A percentile compares a stretch with the other conserved stretches of the same genome.
Evolutionary conservation across 352 stramenopile genomes (phyloP).

Genomic region (Globisporangium rhizosaccharum): DNA sequence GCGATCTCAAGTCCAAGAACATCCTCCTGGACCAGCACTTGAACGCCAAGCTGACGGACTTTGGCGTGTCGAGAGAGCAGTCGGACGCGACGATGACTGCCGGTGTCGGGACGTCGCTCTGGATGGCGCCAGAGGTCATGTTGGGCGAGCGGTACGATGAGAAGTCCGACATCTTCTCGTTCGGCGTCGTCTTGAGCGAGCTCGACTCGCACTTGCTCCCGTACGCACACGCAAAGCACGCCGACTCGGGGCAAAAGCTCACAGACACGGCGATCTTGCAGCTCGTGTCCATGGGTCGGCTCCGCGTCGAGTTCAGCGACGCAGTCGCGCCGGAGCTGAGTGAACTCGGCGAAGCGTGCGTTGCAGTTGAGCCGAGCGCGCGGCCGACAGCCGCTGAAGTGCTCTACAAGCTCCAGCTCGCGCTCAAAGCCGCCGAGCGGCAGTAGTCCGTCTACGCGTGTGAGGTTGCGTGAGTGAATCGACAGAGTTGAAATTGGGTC

Average conservation of each 20-base stretch:
- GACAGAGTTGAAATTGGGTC: too few species aligned
- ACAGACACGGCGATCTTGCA: slow-evolving; percentile 36
- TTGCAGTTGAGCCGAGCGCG: slow-evolving; percentile 25
- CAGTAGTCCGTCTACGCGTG: slow-evolving; percentile 2
- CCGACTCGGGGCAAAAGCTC: slow-evolving; percentile 21
- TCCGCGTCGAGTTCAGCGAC: slow-evolving; percentile 36
- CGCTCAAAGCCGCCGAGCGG: slow-evolving; percentile 19
- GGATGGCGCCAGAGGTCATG: slow-evolving; percentile 57
- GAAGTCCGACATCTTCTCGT: slow-evolving; percentile 47
- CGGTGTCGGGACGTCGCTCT: slow-evolving; percentile 41
- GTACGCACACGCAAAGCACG: slow-evolving; percentile 21
- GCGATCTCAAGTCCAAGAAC: slow-evolving; percentile 39
- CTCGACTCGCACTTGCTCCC: slow-evolving; percentile 41
- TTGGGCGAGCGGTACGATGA: slow-evolving; percentile 33
- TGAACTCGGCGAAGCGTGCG: slow-evolving; percentile 25
- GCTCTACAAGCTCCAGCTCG: slow-evolving; percentile 28
- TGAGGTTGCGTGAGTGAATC: too few species aligned
- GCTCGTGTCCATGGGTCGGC: slow-evolving; percentile 22
- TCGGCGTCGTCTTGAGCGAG: slow-evolving; percentile 37
- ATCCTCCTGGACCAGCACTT: slow-evolving; percentile 29
- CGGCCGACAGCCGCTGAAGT: slow-evolving; percentile 28
- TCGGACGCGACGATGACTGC: slow-evolving; percentile 39
- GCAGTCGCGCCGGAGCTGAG: slow-evolving; percentile 18
- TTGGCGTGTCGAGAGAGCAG: slow-evolving; percentile 35
- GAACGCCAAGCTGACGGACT: slow-evolving; percentile 56